Evolutionary conservation across 345 rosid genomes (phyloP).

Genomic region (Toxicodendron radicans): DNA sequence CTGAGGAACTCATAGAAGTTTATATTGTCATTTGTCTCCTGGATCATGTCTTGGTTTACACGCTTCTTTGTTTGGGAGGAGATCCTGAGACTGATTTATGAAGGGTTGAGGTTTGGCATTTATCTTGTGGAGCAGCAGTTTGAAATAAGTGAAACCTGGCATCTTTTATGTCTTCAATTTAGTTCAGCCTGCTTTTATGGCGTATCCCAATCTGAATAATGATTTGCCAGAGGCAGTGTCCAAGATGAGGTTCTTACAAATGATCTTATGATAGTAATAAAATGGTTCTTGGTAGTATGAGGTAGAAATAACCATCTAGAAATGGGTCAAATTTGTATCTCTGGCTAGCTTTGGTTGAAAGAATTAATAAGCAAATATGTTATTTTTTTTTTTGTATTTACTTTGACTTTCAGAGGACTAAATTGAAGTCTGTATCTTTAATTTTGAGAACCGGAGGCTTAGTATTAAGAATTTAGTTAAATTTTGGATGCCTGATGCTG

Average conservation of each 20-base stretch:
- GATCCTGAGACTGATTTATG: too few relatives aligned
- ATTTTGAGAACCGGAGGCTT: neutral
- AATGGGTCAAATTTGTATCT: neutral
- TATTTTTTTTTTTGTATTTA: neutral
- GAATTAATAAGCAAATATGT: neutral
- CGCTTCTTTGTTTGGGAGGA: too few relatives aligned
- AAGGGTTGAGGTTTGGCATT: too few relatives aligned
- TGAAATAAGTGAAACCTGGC: too few relatives aligned
- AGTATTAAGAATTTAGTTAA: neutral
- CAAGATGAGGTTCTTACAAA: neutral
- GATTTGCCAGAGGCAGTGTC: neutral
- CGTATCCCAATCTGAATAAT: too few relatives aligned
- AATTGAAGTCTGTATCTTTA: neutral
- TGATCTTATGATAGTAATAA: slow-evolving; percentile 1
- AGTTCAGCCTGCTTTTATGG: too few relatives aligned
- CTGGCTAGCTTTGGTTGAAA: slow-evolving; percentile 3
- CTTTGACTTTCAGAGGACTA: neutral
- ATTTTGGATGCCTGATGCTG: neutral
- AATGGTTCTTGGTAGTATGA: neutral
- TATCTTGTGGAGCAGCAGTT: too few relatives aligned
- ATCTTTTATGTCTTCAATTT: too few relatives aligned
- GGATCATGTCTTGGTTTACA: too few relatives aligned
- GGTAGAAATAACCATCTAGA: neutral
- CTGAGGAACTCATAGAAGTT: too few relatives aligned
- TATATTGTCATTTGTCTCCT: too few relatives aligned